Evolutionary conservation across 2,329 filamentous ascomycete genomes (phyloP).

Genomic region (Penicillium sp.): DNA sequence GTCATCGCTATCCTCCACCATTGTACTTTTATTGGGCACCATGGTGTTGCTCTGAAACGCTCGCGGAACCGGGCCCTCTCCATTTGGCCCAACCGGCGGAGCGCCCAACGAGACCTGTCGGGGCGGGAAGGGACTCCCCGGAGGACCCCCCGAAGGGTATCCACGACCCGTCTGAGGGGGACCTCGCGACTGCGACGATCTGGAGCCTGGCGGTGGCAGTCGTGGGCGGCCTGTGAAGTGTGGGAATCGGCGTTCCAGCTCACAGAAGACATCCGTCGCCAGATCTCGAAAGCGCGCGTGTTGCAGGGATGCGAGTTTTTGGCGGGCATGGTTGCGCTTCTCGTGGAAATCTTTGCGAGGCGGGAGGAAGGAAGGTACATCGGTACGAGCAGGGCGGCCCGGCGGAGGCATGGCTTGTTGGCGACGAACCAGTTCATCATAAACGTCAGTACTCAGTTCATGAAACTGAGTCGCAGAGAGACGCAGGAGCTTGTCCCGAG

Average conservation of each 20-base stretch:
- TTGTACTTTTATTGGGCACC: slow-evolving; percentile 93
- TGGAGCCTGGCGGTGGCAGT: slow-evolving; percentile 55
- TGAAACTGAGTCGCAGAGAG: slow-evolving; percentile 91
- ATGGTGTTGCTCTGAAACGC: slow-evolving; percentile 94
- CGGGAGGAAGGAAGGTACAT: slow-evolving; percentile 64
- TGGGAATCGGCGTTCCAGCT: slow-evolving; percentile 85
- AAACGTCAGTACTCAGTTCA: slow-evolving; percentile 95
- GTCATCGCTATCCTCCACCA: slow-evolving; percentile 92
- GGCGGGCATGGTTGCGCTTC: slow-evolving; percentile 94
- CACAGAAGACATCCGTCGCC: slow-evolving; percentile 92
- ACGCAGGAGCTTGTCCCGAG: slow-evolving; percentile 86
- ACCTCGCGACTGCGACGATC: slow-evolving; percentile 40
- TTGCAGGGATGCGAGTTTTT: slow-evolving; percentile 86
- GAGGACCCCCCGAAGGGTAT: slow-evolving; percentile 34
- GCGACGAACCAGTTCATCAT: slow-evolving; percentile 83
- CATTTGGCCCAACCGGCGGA: slow-evolving; percentile 47
- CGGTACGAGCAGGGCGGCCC: slow-evolving; percentile 37
- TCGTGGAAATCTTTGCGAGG: slow-evolving; percentile 90
- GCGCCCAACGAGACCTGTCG: slow-evolving; percentile 38
- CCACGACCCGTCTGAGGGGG: slow-evolving; percentile 31
- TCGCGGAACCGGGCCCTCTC: slow-evolving; percentile 73
- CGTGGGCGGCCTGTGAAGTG: slow-evolving; percentile 63
- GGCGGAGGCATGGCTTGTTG: slow-evolving; percentile 58
- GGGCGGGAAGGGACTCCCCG: slow-evolving; percentile 35
- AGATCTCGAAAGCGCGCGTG: slow-evolving; percentile 83